Conservation (phyloP, 83 land plant species). For the Picea abies region DNA sequence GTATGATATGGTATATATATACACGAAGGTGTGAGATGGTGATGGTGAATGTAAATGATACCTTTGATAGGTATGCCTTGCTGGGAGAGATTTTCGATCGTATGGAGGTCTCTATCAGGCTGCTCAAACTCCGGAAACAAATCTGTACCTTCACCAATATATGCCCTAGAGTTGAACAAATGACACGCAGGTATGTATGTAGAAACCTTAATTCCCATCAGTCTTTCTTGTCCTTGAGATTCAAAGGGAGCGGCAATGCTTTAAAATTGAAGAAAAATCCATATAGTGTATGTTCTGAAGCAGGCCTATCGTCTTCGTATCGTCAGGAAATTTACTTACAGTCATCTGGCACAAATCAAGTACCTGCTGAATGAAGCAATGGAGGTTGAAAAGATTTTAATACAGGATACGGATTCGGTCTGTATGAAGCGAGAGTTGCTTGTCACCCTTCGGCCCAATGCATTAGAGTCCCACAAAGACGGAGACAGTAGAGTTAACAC, state of each 20-base stretch:
- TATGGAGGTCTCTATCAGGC: constrained; percentile 54
- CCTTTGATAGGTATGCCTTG: constrained; percentile 28
- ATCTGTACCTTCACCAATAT: constrained; percentile 43
- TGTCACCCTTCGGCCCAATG: constrained; percentile 33
- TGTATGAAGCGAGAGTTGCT: constrained; percentile 57
- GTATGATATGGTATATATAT: too few relatives aligned
- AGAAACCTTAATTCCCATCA: too few relatives aligned
- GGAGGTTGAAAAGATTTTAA: constrained; percentile 40
- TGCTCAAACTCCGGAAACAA: constrained; percentile 46
- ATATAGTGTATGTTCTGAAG: too few relatives aligned
- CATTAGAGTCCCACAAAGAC: constrained; percentile 8
- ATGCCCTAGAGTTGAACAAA: constrained; percentile 35
- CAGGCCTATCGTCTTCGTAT: too few relatives aligned
- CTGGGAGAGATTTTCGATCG: constrained; percentile 45
- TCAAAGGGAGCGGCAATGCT: too few relatives aligned
- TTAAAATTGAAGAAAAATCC: too few relatives aligned
- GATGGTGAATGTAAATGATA: too few relatives aligned
- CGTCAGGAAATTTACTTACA: constrained; percentile 42
- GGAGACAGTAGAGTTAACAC: background rate
- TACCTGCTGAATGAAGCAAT: constrained; percentile 59
- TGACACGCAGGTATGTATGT: constrained; percentile 50
- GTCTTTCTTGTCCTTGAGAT: background rate
- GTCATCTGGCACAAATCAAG: constrained; percentile 67
- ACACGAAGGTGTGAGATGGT: too few relatives aligned
- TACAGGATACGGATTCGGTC: constrained; percentile 41